A percentile compares a stretch with the other conserved stretches of the same genome.
phyloP scores from a whole-genome alignment of 768 basidiomycete species.

The Agrocybe chaxingu region DNA sequence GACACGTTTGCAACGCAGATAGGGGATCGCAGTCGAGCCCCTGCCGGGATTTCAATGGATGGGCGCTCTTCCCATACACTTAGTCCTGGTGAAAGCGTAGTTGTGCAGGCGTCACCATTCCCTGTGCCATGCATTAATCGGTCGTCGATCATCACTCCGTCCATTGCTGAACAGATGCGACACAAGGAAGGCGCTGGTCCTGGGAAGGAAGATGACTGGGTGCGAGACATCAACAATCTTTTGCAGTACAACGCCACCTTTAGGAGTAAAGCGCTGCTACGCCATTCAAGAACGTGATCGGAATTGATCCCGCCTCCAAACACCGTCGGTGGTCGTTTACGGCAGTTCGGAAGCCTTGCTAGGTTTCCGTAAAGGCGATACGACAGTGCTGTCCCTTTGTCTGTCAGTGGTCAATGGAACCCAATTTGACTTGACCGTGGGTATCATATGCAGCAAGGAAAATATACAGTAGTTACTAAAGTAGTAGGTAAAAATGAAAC shows the following conservation, averaged over 20 bases:
- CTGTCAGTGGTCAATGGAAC: too few species aligned
- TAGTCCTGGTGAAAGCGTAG: constrained; percentile 81
- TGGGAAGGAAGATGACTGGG: constrained; percentile 91
- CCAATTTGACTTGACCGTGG: too few species aligned
- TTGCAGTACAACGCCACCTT: constrained; percentile 95
- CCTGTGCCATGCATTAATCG: constrained; percentile 93
- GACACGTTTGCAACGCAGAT: constrained; percentile 46
- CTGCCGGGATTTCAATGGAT: constrained; percentile 91
- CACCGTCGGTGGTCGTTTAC: too few species aligned
- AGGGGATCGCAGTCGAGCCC: constrained; percentile 78
- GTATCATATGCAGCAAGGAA: too few species aligned
- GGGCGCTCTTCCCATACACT: constrained; percentile 83
- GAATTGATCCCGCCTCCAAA: too few species aligned
- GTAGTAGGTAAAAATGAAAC: too few species aligned
- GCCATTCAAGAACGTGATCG: constrained; percentile 62
- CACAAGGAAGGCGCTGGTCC: constrained; percentile 66
- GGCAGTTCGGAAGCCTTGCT: too few species aligned
- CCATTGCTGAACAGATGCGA: constrained; percentile 35
- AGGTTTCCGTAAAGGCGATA: too few species aligned
- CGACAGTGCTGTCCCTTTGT: too few species aligned
- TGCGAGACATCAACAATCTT: constrained; percentile 93
- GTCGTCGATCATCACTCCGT: constrained; percentile 65
- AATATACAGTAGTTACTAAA: too few species aligned
- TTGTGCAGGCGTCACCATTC: constrained; percentile 79
- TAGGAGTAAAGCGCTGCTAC: constrained; percentile 79